Percentiles rank a stretch among this genome's conserved stretches.
These are phyloP conservation scores for Saccharomyces uvarum DNA, from an alignment of 1,139 yeast species.

Conservation along the genomic window DNA sequence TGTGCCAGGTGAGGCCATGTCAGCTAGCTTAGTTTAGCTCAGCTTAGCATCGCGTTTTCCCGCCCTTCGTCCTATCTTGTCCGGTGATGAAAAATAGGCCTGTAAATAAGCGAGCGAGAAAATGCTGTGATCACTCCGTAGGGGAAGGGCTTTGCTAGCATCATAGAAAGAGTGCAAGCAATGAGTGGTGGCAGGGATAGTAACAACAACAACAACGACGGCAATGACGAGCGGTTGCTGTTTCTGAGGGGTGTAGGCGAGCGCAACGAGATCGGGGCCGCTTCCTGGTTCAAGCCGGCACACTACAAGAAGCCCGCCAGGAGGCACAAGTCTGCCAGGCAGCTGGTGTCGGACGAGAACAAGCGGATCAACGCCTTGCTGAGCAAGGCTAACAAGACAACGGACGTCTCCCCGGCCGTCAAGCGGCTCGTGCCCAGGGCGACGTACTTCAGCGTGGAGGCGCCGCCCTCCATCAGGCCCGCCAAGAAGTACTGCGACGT, in stretches of 20 bases:
- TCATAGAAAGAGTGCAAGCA: neutral
- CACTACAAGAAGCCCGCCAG: slow-evolving; percentile 43
- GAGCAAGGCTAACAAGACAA: slow-evolving; percentile 6
- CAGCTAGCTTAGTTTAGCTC: neutral
- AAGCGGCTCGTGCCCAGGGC: slow-evolving; percentile 25
- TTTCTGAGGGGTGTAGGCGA: slow-evolving; percentile 23
- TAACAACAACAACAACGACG: neutral
- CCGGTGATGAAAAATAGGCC: neutral
- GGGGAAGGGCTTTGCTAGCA: neutral
- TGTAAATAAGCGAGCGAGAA: neutral
- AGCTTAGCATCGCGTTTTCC: neutral
- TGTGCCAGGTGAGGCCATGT: neutral
- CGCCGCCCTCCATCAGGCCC: slow-evolving; percentile 86
- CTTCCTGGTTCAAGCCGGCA: slow-evolving; percentile 47
- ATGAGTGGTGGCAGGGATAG: neutral
- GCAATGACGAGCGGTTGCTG: slow-evolving; percentile 20
- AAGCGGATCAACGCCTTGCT: slow-evolving; percentile 29
- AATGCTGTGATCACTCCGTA: neutral
- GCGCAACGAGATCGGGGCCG: slow-evolving; percentile 13
- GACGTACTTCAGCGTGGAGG: slow-evolving; percentile 58
- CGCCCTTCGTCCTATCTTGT: neutral
- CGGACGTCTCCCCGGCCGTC: slow-evolving; percentile 6
- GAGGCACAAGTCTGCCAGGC: slow-evolving; percentile 71
- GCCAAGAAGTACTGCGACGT: slow-evolving; percentile 84
- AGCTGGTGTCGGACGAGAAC: slow-evolving; percentile 68